A percentile compares a stretch with the other conserved stretches of the same genome.
These are phyloP conservation scores for Scutellaria minor DNA, from an alignment of 257 asterid species.

Conservation along the genomic window DNA sequence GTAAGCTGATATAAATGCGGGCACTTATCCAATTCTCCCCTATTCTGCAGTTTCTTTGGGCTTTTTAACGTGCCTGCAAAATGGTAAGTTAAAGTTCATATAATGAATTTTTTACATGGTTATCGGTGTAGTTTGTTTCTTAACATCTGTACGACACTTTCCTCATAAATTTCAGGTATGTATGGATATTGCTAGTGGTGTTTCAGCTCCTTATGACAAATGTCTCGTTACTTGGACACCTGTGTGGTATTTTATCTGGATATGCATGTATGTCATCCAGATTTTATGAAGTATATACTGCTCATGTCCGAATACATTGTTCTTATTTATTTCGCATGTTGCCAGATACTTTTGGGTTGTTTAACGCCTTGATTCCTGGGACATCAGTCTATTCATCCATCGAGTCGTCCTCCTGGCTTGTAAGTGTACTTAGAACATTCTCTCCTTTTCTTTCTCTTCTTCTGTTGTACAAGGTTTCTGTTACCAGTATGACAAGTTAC, in stretches of 20 bases:
- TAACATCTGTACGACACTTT: conserved; percentile 11
- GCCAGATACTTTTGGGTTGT: conserved; percentile 55
- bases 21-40: conserved; percentile 36
- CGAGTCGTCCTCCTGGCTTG: conserved; percentile 60
- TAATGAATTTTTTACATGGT: conserved; percentile 16
- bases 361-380: conserved; percentile 58
- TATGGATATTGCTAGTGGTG: conserved; percentile 81
- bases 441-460: background rate
- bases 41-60: conserved; percentile 84
- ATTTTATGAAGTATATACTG: conserved; percentile 21
- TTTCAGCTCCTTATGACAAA: conserved; percentile 90
- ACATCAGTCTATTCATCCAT: conserved; percentile 60
- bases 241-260: conserved; percentile 87
- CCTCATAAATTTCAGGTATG: conserved; percentile 54
- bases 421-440: conserved; percentile 38
- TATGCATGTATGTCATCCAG: conserved; percentile 66
- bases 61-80: conserved; percentile 94
- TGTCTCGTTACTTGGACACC: conserved; percentile 83
- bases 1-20: conserved; percentile 17
- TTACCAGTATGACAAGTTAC: background rate
- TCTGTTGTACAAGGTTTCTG: too few species aligned
- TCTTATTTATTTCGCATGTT: conserved; percentile 32
- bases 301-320: background rate
- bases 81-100: conserved; percentile 54
- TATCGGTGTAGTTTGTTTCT: conserved; percentile 27